phyloP scores from a whole-genome alignment of 1,139 yeast species.

The Sugiyamaella neomexicana region DNA sequence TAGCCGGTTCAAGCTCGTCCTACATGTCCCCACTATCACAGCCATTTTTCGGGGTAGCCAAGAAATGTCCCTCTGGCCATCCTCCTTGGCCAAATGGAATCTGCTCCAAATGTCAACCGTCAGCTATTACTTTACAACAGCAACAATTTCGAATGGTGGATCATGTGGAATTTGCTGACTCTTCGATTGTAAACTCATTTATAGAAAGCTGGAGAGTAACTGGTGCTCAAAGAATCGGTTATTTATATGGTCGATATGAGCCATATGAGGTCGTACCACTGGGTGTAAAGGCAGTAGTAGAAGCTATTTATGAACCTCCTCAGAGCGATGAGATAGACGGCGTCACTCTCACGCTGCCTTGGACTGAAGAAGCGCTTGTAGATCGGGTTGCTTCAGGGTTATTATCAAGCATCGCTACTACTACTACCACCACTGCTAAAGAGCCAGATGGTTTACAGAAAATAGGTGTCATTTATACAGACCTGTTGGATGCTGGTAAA shows the following conservation, averaged over 20 bases:
- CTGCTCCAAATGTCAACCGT: conserved; percentile 96
- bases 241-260: conserved; percentile 79
- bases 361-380: conserved; percentile 45
- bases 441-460: conserved; percentile 60
- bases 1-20: conserved; percentile 53
- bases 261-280: conserved; percentile 80
- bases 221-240: conserved; percentile 85
- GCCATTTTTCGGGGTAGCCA: conserved; percentile 64
- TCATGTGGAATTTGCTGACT: conserved; percentile 85
- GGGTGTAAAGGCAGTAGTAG: conserved; percentile 91
- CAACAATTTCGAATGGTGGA: conserved; percentile 95
- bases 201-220: conserved; percentile 89
- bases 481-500: conserved; percentile 80
- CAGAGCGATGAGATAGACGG: conserved; percentile 89
- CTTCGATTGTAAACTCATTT: conserved; percentile 71
- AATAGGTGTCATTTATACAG: conserved; percentile 87
- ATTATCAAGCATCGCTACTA: too few species aligned
- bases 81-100: conserved; percentile 93
- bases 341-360: conserved; percentile 57
- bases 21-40: conserved; percentile 80
- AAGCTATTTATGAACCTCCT: conserved; percentile 91
- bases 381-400: conserved; percentile 51
- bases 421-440: not conserved
- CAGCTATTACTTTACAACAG: conserved; percentile 88
- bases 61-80: conserved; percentile 75